Percentiles rank a stretch among this genome's conserved stretches.
Conservation (phyloP, 768 basidiomycete genomes). For the Heimioporus sp. region DNA sequence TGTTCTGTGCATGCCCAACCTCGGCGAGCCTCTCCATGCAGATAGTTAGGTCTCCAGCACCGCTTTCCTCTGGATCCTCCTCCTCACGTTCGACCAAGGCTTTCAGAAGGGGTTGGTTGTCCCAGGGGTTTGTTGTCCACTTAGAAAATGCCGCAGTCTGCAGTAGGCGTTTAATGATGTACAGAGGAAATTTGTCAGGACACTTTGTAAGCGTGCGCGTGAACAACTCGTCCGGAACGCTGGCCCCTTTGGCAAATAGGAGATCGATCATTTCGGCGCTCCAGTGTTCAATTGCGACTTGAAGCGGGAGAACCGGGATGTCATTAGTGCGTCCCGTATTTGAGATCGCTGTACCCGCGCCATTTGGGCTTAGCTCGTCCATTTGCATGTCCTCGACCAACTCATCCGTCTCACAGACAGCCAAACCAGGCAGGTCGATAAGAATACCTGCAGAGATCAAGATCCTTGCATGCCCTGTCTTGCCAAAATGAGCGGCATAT, state of each 20-base stretch:
- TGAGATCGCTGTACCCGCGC: not conserved
- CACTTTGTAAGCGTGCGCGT: not conserved
- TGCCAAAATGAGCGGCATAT: constrained; percentile 1
- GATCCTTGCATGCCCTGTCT: not conserved
- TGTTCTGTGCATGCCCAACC: not conserved
- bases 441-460: not conserved
- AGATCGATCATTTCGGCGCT: not conserved
- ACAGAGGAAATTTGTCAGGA: not conserved
- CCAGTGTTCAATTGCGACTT: constrained; percentile 7
- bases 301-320: not conserved
- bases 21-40: not conserved
- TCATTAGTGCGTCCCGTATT: too few relatives aligned
- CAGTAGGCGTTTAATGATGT: not conserved
- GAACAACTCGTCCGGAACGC: not conserved
- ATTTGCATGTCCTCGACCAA: too few relatives aligned
- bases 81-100: not conserved
- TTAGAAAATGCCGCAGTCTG: not conserved
- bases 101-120: not conserved
- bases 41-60: too few relatives aligned
- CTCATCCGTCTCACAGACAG: not conserved
- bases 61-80: not conserved
- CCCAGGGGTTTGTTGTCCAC: not conserved
- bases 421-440: not conserved
- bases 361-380: not conserved
- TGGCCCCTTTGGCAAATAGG: not conserved